Conservation (phyloP, 768 basidiomycete genomes). For the Kwoniella mangroviensis region DNA sequence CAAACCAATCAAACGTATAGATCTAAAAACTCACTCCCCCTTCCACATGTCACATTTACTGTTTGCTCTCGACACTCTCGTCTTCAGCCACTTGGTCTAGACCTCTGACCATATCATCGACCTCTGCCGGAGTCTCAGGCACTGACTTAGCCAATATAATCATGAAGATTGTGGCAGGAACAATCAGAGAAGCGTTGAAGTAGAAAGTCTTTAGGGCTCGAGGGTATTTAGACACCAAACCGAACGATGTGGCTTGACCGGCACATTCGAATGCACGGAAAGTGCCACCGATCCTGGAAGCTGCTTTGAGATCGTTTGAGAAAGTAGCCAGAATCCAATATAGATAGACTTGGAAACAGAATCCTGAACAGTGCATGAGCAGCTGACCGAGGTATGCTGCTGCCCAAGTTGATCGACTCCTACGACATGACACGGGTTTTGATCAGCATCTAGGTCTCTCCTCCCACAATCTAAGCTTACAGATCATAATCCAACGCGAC, state of each 20-base stretch:
- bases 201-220: slow-evolving; percentile 20
- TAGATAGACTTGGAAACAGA: slow-evolving; percentile 27
- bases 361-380: slow-evolving; percentile 21
- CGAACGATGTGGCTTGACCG: slow-evolving; percentile 41
- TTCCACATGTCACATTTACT: neutral
- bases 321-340: slow-evolving; percentile 45
- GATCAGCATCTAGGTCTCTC: neutral
- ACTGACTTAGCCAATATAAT: slow-evolving; percentile 20
- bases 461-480: neutral
- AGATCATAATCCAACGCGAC: slow-evolving; percentile 7
- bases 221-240: slow-evolving; percentile 22
- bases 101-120: slow-evolving; percentile 27
- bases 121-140: slow-evolving; percentile 18
- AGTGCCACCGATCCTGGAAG: slow-evolving; percentile 36
- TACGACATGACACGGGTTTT: neutral
- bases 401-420: neutral
- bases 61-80: neutral
- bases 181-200: slow-evolving; percentile 15
- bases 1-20: no score
- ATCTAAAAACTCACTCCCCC: no score
- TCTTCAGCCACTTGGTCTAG: neutral
- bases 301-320: slow-evolving; percentile 27
- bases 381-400: slow-evolving; percentile 15
- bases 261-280: slow-evolving; percentile 41
- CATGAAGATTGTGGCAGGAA: slow-evolving; percentile 11